Conservation (phyloP, 306 rosid genomes). For the Casuarina glauca region DNA sequence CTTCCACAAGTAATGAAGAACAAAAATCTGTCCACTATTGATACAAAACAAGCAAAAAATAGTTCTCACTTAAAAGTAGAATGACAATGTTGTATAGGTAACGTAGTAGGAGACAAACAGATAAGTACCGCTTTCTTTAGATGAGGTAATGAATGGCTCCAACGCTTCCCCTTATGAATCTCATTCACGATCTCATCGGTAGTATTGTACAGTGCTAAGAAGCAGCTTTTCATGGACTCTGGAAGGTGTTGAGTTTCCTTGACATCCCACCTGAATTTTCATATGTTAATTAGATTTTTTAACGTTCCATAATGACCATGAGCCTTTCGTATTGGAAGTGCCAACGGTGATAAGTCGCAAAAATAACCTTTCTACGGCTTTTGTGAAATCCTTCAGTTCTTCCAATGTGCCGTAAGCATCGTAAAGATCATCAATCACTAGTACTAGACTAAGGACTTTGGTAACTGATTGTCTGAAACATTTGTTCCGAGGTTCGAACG, state of each 20-base stretch:
- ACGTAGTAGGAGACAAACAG: not conserved
- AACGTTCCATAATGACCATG: not conserved
- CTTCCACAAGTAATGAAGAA: not conserved
- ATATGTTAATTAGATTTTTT: not conserved
- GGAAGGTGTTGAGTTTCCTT: not conserved
- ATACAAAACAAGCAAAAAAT: not conserved
- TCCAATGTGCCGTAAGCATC: conserved; percentile 58
- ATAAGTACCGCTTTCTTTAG: not conserved
- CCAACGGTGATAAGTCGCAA: not conserved
- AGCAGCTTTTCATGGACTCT: not conserved
- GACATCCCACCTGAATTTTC: not conserved
- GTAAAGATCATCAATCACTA: conserved; percentile 58
- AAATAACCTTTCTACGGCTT: conserved; percentile 48
- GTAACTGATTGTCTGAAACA: conserved; percentile 63
- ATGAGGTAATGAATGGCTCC: not conserved
- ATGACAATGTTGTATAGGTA: too few species aligned
- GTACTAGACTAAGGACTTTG: conserved; percentile 44
- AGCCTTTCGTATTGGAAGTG: not conserved
- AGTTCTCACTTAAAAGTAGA: not conserved
- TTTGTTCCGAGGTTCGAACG: conserved; percentile 34
- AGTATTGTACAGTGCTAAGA: not conserved
- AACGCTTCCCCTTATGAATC: not conserved
- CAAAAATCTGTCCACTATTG: not conserved
- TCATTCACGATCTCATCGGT: not conserved
- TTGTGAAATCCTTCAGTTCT: conserved; percentile 56